Conservation (phyloP, 2,329 filamentous ascomycete genomes). For the Macrophomina tecta region DNA sequence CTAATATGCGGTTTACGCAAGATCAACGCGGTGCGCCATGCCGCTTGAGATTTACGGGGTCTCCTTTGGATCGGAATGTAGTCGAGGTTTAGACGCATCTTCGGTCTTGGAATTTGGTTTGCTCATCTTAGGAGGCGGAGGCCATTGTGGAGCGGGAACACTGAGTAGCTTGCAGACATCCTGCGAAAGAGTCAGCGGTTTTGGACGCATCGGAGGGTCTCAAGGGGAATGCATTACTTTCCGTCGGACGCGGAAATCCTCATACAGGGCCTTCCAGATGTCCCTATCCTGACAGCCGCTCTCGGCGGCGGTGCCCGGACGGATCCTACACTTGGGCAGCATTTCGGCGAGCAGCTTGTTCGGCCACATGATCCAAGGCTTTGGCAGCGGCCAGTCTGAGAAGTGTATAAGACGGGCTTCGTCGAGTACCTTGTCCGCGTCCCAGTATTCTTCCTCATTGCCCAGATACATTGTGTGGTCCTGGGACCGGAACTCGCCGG, state of each 20-base stretch:
- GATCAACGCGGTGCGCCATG: not conserved
- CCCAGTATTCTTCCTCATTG: constrained; percentile 62
- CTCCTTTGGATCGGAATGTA: not conserved
- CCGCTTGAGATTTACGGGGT: not conserved
- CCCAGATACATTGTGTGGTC: constrained; percentile 61
- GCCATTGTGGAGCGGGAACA: constrained; percentile 48
- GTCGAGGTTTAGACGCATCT: not conserved
- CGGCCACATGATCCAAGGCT: constrained; percentile 64
- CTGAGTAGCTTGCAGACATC: constrained; percentile 48
- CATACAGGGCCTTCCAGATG: constrained; percentile 54
- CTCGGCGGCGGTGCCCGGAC: constrained; percentile 36
- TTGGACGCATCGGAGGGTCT: not conserved
- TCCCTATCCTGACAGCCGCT: constrained; percentile 46
- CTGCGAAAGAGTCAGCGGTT: not conserved
- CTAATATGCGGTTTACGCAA: not conserved
- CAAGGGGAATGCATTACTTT: constrained; percentile 30
- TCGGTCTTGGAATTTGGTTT: constrained; percentile 18
- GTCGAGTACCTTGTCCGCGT: constrained; percentile 60
- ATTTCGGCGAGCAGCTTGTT: constrained; percentile 48
- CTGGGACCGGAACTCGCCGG: constrained; percentile 65
- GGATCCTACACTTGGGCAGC: constrained; percentile 50
- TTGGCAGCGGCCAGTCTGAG: constrained; percentile 73
- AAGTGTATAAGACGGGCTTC: constrained; percentile 74
- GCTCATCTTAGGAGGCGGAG: constrained; percentile 18
- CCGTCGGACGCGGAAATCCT: constrained; percentile 51